Evolutionary conservation across 2,329 filamentous ascomycete genomes (phyloP).

Genomic region (Emergomyces africanus): DNA sequence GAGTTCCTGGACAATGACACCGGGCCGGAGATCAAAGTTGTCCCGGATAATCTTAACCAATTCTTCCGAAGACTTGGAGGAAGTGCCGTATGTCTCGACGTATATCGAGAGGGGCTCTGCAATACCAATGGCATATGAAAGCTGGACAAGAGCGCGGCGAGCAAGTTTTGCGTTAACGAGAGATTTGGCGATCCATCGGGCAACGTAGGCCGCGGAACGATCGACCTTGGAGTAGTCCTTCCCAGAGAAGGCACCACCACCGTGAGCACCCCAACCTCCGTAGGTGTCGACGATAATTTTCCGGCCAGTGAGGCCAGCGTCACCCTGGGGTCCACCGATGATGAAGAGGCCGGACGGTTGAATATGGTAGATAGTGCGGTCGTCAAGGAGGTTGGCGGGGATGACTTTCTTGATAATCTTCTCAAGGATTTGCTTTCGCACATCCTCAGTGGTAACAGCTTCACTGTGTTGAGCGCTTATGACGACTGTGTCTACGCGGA

Average conservation of each 20-base stretch:
- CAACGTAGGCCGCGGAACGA: conserved; percentile 93
- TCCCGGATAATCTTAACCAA: conserved; percentile 85
- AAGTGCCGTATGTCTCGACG: conserved; percentile 96
- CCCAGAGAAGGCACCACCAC: conserved; percentile 99
- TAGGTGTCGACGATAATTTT: conserved; percentile 99
- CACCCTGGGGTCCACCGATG: conserved; percentile 98
- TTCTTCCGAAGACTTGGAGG: conserved; percentile 75
- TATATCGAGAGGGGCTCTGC: conserved; percentile 96
- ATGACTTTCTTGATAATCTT: conserved; percentile 97
- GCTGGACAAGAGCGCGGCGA: conserved; percentile 88
- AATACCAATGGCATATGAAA: conserved; percentile 98
- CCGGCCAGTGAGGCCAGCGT: conserved; percentile 93
- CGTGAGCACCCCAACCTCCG: conserved; percentile 98
- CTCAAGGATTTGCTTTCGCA: conserved; percentile 89
- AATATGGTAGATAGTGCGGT: conserved; percentile 93
- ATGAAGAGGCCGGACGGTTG: conserved; percentile 98
- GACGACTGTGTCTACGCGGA: conserved; percentile 91
- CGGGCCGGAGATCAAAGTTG: conserved; percentile 97
- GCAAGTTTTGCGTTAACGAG: conserved; percentile 79
- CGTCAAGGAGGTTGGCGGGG: conserved; percentile 80
- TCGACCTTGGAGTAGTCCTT: conserved; percentile 99
- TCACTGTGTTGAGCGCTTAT: conserved; percentile 89
- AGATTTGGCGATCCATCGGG: conserved; percentile 98
- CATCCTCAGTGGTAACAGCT: conserved; percentile 77
- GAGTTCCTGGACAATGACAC: conserved; percentile 97